phyloP scores from a whole-genome alignment of 225 moss, liverwort and hornwort species.

The Physcomitrellopsis africana region DNA sequence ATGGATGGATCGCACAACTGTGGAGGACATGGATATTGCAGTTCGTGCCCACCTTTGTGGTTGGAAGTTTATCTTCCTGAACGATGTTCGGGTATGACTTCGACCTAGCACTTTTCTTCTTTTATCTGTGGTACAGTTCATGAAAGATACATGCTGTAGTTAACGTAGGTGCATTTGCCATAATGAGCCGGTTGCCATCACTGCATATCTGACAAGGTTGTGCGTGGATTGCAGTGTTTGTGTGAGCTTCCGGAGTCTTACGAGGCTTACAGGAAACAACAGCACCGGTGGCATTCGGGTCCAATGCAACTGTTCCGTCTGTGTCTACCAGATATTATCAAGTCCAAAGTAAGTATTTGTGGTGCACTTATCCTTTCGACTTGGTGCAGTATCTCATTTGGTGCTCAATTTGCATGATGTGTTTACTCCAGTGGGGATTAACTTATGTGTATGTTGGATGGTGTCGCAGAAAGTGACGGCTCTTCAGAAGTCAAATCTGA shows the following conservation, averaged over 20 bases:
- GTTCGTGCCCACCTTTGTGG: slow-evolving; percentile 58
- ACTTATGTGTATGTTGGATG: not conserved
- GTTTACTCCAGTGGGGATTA: not conserved
- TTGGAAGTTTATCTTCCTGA: slow-evolving; percentile 67
- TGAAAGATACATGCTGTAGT: too few species aligned
- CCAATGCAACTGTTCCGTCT: slow-evolving; percentile 71
- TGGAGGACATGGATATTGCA: slow-evolving; percentile 66
- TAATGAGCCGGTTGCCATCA: too few species aligned
- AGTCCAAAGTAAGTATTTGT: slow-evolving; percentile 44
- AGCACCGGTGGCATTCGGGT: slow-evolving; percentile 69
- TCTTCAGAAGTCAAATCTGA: slow-evolving; percentile 53
- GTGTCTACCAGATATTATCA: slow-evolving; percentile 58
- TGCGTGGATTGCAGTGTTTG: slow-evolving; percentile 44
- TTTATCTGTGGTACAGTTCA: too few species aligned
- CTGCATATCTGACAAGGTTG: not conserved
- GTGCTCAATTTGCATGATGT: not conserved
- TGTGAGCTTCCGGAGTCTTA: slow-evolving; percentile 67
- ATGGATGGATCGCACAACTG: slow-evolving; percentile 64
- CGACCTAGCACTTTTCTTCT: not conserved
- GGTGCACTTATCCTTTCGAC: not conserved
- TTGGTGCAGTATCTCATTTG: not conserved
- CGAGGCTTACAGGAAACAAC: slow-evolving; percentile 64
- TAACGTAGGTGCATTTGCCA: too few species aligned
- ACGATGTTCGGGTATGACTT: slow-evolving; percentile 57
- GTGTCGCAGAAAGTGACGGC: slow-evolving; percentile 43